Evolutionary conservation across 225 moss, liverwort and hornwort species (phyloP).

Genomic region (Straminergon stramineum): DNA sequence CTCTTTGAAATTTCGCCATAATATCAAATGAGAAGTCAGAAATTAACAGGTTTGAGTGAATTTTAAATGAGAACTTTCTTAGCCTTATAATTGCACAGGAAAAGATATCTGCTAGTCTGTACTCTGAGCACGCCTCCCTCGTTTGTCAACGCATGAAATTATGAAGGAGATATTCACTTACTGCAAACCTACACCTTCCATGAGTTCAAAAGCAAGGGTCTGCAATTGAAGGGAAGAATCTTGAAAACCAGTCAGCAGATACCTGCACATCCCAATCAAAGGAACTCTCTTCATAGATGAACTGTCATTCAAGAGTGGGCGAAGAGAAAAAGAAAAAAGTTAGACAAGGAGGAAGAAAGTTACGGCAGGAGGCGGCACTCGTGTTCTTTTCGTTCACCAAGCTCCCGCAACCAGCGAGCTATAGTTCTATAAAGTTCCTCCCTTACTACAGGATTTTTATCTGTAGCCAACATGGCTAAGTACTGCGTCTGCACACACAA

Average conservation of each 20-base stretch:
- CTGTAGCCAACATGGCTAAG: constrained; percentile 68
- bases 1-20: background rate
- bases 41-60: background rate
- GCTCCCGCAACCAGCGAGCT: constrained; percentile 70
- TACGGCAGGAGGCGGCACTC: constrained; percentile 93
- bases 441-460: constrained; percentile 57
- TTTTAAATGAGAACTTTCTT: background rate
- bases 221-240: constrained; percentile 61
- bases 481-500: constrained; percentile 77
- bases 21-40: background rate
- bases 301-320: background rate
- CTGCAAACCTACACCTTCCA: constrained; percentile 72
- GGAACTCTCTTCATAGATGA: background rate
- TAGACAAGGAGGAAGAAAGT: constrained; percentile 1
- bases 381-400: constrained; percentile 83
- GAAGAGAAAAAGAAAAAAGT: background rate
- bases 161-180: constrained; percentile 26
- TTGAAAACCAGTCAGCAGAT: constrained; percentile 76
- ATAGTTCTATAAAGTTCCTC: constrained; percentile 66
- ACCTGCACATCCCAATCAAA: constrained; percentile 39
- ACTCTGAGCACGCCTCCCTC: background rate
- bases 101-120: background rate
- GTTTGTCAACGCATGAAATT: background rate
- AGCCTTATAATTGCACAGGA: background rate
- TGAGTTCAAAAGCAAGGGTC: constrained; percentile 74